Base-by-base conservation (phyloP, 2,329 filamentous ascomycete species). In the Arthrobotrys conoides region DNA sequence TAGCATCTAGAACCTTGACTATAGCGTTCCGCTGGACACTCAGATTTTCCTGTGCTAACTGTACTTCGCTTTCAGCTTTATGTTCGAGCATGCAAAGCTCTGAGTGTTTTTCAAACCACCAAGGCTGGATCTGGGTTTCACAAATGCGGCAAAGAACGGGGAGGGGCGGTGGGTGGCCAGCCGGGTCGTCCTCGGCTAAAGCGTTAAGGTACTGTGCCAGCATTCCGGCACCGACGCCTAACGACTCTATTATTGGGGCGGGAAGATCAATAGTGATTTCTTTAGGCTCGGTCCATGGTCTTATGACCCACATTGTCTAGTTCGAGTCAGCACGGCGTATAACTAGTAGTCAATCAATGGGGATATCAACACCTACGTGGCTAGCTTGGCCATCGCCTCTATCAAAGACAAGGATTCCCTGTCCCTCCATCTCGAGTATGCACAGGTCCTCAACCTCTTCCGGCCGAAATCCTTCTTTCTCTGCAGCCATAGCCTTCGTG, bases 31-130 rank as follows among this genome's bases (percentile, higher is more conserved):
- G 91, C 85, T 99, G 96, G 83, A 99, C 96, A 5, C 91, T 92
- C 61, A 99, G 87, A 80, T 90, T 93, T 83, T 99, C 96, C 83
- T 99, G 96, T 5, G 94, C 90, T 87, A 98, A 91, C 83, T 99
- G 95, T 3, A 99, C 94, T 82, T 98, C 95, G 93, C 97, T 96
- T 84, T 99, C 96, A 0, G 96, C 95, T 65, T 92, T 91, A 83
- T 99, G 96, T 84, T 99, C 96, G 83, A 98, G 94, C 70, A 97
- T 87, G 83, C 96, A 99, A 20, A 98, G 87, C 82, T 99, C 96
- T 1, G 95, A 97, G 84, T 99, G 96, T 84, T 98, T 99, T 85
- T 99, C 96, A 82, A 99, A 99, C 96, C 96, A 99, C 96, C 96
- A 99, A 0, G 95, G 94, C 3, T 93, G 93, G 78, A 99, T 98